phyloP scores from a whole-genome alignment of 106 monocot genomes.

The Dendrobium nobile region DNA sequence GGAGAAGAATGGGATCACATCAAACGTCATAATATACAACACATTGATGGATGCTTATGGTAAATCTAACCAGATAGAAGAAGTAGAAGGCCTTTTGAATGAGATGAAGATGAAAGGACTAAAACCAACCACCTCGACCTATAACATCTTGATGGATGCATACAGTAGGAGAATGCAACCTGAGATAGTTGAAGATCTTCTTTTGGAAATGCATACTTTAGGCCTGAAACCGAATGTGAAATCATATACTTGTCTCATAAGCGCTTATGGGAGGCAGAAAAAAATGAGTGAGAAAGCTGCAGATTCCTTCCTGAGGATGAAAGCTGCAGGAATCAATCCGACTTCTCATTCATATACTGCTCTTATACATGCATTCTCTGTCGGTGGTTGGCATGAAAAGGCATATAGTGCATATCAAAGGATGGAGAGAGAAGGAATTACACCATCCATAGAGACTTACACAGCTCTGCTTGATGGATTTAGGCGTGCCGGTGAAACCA shows the following conservation, averaged over 20 bases:
- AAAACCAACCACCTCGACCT: conserved; percentile 62
- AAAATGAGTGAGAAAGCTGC: conserved; percentile 83
- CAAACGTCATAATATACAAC: conserved; percentile 81
- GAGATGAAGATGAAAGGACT: conserved; percentile 85
- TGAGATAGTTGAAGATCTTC: conserved; percentile 52
- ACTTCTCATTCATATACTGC: conserved; percentile 88
- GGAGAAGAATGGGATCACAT: conserved; percentile 87
- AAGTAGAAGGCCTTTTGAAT: conserved; percentile 81
- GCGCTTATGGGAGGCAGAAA: conserved; percentile 80
- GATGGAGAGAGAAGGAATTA: conserved; percentile 63
- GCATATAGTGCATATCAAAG: conserved; percentile 57
- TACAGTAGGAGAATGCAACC: conserved; percentile 93
- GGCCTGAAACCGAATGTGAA: conserved; percentile 73
- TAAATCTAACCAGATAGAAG: conserved; percentile 77
- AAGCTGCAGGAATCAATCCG: conserved; percentile 68
- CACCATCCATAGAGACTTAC: conserved; percentile 79
- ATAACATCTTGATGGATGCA: conserved; percentile 87
- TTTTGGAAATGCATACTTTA: conserved; percentile 59
- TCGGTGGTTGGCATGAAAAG: conserved; percentile 86
- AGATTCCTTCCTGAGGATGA: conserved; percentile 87
- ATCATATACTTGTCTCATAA: conserved; percentile 83
- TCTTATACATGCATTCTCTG: conserved; percentile 82
- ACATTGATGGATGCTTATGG: conserved; percentile 85
- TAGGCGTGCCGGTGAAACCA: conserved; percentile 64
- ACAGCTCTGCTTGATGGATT: conserved; percentile 77